A percentile compares a stretch with the other conserved stretches of the same genome.
Evolutionary conservation across 179 eudicot species (phyloP).

Genomic region (Gypsophila paniculata): DNA sequence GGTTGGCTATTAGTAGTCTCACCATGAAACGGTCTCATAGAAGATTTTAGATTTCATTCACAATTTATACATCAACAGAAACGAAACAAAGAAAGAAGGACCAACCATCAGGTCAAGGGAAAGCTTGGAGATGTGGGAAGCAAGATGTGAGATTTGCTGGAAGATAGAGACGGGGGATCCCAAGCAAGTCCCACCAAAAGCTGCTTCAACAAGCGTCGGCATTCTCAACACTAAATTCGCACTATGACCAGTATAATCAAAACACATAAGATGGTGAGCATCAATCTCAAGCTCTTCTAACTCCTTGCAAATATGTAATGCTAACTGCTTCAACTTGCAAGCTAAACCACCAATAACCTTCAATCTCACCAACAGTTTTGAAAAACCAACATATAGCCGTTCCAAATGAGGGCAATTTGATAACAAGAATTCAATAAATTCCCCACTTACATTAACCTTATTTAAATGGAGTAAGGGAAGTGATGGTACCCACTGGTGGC

Average conservation of each 20-base stretch:
- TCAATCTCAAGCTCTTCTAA: conserved; percentile 15
- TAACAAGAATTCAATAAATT: not conserved
- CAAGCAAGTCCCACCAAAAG: not conserved
- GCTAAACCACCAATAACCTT: conserved; percentile 6
- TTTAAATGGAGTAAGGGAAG: conserved; percentile 5
- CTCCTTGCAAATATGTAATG: not conserved
- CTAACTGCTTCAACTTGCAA: conserved; percentile 9
- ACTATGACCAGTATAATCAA: not conserved
- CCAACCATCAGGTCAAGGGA: not conserved
- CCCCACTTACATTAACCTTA: conserved; percentile 1
- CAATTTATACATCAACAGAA: not conserved
- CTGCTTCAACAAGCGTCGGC: conserved; percentile 13
- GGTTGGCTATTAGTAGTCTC: no score
- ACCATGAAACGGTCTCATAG: no score
- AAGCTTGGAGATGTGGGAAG: conserved; percentile 10
- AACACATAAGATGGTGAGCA: conserved; percentile 4
- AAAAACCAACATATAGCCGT: not conserved
- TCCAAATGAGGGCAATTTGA: conserved; percentile 5
- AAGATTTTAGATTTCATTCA: no score
- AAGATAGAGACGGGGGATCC: not conserved
- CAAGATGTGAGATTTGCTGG: conserved; percentile 9
- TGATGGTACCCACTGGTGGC: not conserved
- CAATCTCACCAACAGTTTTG: not conserved
- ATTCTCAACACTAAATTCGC: not conserved
- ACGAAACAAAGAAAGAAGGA: not conserved